Conservation (phyloP, 257 asterid genomes). For the Leptodermis oblonga region DNA sequence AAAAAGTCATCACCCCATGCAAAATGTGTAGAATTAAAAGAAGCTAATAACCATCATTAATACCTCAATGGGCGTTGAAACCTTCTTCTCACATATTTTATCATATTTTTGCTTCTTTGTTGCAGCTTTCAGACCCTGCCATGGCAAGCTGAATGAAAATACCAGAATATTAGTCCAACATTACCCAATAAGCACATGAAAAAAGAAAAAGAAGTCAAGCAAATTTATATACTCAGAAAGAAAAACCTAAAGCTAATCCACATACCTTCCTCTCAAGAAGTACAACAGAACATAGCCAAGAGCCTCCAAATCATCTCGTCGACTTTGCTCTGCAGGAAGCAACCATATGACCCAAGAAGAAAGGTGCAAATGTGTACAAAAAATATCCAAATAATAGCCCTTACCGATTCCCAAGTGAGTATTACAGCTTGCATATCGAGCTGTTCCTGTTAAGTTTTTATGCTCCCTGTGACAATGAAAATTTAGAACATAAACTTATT, state of each 20-base stretch:
- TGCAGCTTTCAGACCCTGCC: conserved; percentile 46
- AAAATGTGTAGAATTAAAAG: neutral
- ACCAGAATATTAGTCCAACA: neutral
- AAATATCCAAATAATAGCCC: conserved; percentile 9
- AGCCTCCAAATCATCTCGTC: conserved; percentile 49
- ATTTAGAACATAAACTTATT: neutral
- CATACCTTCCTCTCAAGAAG: conserved; percentile 43
- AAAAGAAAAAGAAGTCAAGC: neutral
- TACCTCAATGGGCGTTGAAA: conserved; percentile 45
- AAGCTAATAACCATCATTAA: neutral
- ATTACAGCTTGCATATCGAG: conserved; percentile 98
- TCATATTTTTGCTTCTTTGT: conserved; percentile 43
- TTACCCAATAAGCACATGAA: neutral
- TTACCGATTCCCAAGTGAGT: conserved; percentile 97
- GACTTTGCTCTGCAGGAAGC: conserved; percentile 38
- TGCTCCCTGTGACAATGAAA: conserved; percentile 65
- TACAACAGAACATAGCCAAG: conserved; percentile 47
- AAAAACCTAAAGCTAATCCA: neutral
- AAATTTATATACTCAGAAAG: neutral
- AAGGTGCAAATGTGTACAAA: neutral
- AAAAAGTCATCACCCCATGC: neutral
- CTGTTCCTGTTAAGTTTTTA: conserved; percentile 94
- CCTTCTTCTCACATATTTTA: conserved; percentile 38
- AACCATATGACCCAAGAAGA: neutral
- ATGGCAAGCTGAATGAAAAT: conserved; percentile 33